Evolutionary conservation across 148 eudicot genomes (phyloP).

Genomic region (Spergularia bocconei): DNA sequence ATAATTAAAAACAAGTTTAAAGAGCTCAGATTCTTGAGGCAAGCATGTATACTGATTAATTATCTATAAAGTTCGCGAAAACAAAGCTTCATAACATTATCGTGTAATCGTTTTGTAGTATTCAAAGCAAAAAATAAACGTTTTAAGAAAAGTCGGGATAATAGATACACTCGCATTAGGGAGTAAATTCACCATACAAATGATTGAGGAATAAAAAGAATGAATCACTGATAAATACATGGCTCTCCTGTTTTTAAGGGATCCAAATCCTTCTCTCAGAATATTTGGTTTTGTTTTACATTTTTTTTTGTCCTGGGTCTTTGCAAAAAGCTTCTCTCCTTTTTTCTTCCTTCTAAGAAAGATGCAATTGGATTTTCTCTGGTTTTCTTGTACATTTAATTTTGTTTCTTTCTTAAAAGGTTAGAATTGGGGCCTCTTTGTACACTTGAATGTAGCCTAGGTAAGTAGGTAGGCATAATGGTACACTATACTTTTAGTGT

Average conservation of each 20-base stretch:
- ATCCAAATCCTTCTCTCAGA: constrained; percentile 25
- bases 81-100: too few relatives aligned
- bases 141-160: too few relatives aligned
- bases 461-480: too few relatives aligned
- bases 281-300: constrained; percentile 25
- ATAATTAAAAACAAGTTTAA: background rate
- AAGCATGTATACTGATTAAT: background rate
- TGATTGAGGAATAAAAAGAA: constrained; percentile 39
- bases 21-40: constrained; percentile 15
- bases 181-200: constrained; percentile 16
- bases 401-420: background rate
- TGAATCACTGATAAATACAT: constrained; percentile 25
- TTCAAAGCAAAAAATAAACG: too few relatives aligned
- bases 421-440: background rate
- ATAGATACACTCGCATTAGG: too few relatives aligned
- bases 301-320: constrained; percentile 18
- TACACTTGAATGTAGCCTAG: too few relatives aligned
- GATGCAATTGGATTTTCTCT: constrained; percentile 31
- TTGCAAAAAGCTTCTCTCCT: constrained; percentile 37
- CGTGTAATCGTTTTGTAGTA: too few relatives aligned
- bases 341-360: constrained; percentile 18
- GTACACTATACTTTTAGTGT: background rate
- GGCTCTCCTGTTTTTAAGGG: constrained; percentile 34
- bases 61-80: too few relatives aligned
- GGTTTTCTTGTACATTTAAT: constrained; percentile 22